A percentile compares a stretch with the other conserved stretches of the same genome.
phyloP scores from a whole-genome alignment of 202 grass and related monocot species.

The Dendrocalamus latiflorus region DNA sequence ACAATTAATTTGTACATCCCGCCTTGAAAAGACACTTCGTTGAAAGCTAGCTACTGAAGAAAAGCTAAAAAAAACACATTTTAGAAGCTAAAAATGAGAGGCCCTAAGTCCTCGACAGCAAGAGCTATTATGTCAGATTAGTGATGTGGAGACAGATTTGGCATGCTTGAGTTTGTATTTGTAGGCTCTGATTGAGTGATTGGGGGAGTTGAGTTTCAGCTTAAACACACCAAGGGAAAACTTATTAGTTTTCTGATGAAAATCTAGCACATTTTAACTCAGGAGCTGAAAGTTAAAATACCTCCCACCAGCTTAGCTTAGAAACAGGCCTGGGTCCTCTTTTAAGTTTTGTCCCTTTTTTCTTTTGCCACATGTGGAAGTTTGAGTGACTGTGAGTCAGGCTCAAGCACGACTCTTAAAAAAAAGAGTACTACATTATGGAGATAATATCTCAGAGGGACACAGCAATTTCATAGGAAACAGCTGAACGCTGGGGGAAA shows the following conservation, averaged over 20 bases:
- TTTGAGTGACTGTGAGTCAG: background rate
- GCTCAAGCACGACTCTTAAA: background rate
- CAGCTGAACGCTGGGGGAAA: background rate
- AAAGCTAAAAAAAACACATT: too few species aligned
- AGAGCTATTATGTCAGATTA: background rate
- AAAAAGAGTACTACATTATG: background rate
- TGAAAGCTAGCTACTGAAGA: too few species aligned
- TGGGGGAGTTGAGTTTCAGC: background rate
- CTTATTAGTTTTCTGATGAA: too few species aligned
- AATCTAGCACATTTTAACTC: too few species aligned
- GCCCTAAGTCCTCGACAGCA: background rate
- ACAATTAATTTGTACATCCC: too few species aligned
- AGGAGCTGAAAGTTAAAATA: too few species aligned
- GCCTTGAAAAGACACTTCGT: too few species aligned
- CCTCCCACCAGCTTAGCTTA: too few species aligned
- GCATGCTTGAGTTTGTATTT: background rate
- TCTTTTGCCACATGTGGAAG: background rate
- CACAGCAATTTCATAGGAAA: background rate
- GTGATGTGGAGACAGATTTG: background rate
- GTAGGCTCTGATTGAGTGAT: background rate
- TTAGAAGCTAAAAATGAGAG: too few species aligned
- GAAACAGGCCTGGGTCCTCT: too few species aligned
- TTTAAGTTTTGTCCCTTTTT: too few species aligned
- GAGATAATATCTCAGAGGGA: background rate
- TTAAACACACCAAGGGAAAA: background rate